These are phyloP conservation scores for Salinomyces thailandicus DNA, from an alignment of 2,329 filamentous ascomycete species.

Conservation along the genomic window DNA sequence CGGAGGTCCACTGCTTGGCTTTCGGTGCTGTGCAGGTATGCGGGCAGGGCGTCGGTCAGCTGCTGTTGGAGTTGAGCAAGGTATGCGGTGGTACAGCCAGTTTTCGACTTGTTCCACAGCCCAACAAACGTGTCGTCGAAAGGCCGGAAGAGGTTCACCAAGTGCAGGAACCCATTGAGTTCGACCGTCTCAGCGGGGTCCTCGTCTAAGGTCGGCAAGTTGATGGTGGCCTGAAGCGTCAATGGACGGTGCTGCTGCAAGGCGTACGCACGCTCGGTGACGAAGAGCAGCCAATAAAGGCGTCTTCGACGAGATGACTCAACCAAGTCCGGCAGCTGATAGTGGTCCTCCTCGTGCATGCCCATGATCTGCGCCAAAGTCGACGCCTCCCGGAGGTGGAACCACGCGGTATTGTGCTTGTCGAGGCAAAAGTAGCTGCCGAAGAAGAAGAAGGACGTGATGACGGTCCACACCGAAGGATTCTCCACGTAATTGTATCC, in stretches of 20 bases:
- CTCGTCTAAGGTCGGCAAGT: conserved; percentile 40
- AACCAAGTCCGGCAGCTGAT: conserved; percentile 36
- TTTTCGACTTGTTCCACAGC: conserved; percentile 51
- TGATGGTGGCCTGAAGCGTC: conserved; percentile 50
- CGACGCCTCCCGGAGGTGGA: conserved; percentile 51
- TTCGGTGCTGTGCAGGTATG: conserved; percentile 49
- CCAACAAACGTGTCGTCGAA: conserved; percentile 55
- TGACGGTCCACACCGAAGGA: conserved; percentile 45
- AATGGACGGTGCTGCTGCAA: conserved; percentile 54
- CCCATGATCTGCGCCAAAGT: conserved; percentile 49
- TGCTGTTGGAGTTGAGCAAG: conserved; percentile 40
- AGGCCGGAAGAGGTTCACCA: conserved; percentile 51
- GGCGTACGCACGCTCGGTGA: conserved; percentile 54
- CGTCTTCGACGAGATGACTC: conserved; percentile 46
- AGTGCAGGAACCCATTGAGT: conserved; percentile 48
- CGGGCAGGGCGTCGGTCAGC: conserved; percentile 43
- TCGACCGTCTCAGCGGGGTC: conserved; percentile 45
- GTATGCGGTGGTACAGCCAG: conserved; percentile 37
- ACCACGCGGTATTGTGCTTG: conserved; percentile 52
- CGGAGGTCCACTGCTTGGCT: conserved; percentile 60
- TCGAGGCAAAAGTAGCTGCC: conserved; percentile 53
- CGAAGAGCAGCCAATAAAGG: conserved; percentile 53
- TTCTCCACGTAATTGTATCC: conserved; percentile 49
- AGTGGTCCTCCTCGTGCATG: conserved; percentile 49
- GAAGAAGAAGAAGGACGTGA: conserved; percentile 53